These are phyloP conservation scores for Tetrahymena thermophila DNA, from an alignment of 73 alveolate species.

Conservation along the genomic window DNA sequence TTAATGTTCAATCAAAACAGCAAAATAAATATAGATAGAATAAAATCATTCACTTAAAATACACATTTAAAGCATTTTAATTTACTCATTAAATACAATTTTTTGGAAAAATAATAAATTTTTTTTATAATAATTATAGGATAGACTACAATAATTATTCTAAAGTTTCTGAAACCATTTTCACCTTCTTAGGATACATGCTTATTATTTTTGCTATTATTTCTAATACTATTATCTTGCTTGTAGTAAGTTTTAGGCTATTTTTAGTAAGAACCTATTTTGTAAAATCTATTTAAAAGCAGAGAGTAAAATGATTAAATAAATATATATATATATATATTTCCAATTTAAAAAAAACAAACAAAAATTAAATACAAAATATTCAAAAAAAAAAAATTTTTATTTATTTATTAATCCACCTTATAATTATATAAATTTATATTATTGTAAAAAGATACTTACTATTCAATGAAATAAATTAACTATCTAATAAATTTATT, in stretches of 20 bases:
- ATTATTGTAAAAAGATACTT: no score
- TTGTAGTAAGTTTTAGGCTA: background rate
- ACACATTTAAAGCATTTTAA: no score
- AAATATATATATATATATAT: no score
- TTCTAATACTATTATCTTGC: background rate
- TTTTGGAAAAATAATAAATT: background rate
- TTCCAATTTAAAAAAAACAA: background rate
- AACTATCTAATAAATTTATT: no score
- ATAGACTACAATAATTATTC: background rate
- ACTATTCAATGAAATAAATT: no score
- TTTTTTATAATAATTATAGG: background rate
- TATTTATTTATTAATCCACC: no score
- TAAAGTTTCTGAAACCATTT: background rate
- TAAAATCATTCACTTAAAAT: no score
- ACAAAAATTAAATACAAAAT: background rate
- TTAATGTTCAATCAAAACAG: no score
- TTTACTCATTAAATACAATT: no score
- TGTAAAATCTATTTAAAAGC: background rate
- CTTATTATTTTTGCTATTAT: background rate
- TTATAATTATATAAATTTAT: no score
- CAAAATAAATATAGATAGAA: no score
- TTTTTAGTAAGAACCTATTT: background rate
- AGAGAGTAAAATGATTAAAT: background rate
- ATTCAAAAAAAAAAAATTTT: background rate
- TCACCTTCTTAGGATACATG: background rate